These are phyloP conservation scores for Urtica urens DNA, from an alignment of 306 rosid genomes.

Conservation along the genomic window DNA sequence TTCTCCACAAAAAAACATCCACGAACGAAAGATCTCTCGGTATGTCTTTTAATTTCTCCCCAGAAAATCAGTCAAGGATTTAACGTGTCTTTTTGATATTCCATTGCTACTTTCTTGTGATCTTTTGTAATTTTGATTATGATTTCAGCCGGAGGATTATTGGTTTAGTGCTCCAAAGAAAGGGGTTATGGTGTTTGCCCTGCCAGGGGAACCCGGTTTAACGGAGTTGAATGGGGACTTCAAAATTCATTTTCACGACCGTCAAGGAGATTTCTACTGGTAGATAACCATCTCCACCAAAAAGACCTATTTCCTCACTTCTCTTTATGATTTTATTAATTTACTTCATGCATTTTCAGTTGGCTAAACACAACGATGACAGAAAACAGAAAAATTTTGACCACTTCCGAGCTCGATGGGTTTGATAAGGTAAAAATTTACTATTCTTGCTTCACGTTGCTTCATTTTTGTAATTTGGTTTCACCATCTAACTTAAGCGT, in stretches of 20 bases:
- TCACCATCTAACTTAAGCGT: slow-evolving; percentile 1
- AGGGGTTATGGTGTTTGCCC: slow-evolving; percentile 94
- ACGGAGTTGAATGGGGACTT: slow-evolving; percentile 85
- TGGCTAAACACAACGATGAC: slow-evolving; percentile 95
- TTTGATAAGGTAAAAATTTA: slow-evolving; percentile 66
- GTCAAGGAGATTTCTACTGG: slow-evolving; percentile 99
- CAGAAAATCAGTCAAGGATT: slow-evolving; percentile 4
- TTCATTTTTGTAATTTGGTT: background rate
- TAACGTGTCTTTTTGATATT: slow-evolving; percentile 11
- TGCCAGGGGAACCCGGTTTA: slow-evolving; percentile 97
- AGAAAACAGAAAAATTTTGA: slow-evolving; percentile 71
- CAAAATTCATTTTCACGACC: slow-evolving; percentile 88
- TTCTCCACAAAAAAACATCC: slow-evolving; percentile 91
- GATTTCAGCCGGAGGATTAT: slow-evolving; percentile 77
- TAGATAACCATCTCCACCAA: slow-evolving; percentile 30
- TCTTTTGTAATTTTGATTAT: slow-evolving; percentile 9
- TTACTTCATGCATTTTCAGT: slow-evolving; percentile 37
- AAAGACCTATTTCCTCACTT: no score
- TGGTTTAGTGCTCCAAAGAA: slow-evolving; percentile 97
- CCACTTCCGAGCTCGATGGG: slow-evolving; percentile 72
- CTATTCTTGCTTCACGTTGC: background rate
- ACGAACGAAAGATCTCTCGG: slow-evolving; percentile 86
- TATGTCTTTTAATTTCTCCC: slow-evolving; percentile 31
- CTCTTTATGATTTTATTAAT: no score
- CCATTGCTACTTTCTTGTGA: background rate